Evolutionary conservation across 1,284 basidiomycete genomes (phyloP).

Genomic region (Irpex rosettiformis): DNA sequence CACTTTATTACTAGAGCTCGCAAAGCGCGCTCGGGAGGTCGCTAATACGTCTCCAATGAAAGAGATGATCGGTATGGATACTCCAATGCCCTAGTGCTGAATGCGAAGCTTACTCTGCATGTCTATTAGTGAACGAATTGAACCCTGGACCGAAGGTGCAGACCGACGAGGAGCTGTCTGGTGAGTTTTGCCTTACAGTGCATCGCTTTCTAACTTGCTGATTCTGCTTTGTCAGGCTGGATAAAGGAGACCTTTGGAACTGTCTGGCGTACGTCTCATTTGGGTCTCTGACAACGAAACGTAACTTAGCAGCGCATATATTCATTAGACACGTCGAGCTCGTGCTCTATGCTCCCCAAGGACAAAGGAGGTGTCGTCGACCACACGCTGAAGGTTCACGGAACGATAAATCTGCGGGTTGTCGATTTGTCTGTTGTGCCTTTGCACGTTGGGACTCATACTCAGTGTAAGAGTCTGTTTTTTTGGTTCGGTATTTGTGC

Average conservation of each 20-base stretch:
- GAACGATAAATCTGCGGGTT: constrained; percentile 35
- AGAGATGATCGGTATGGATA: constrained; percentile 13
- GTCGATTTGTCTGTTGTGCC: constrained; percentile 32
- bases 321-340: constrained; percentile 25
- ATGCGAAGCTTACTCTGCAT: too few relatives aligned
- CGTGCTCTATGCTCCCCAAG: constrained; percentile 30
- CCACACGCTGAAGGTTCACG: constrained; percentile 30
- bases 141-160: constrained; percentile 34
- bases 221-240: constrained; percentile 19
- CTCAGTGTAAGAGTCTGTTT: constrained; percentile 22
- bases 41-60: constrained; percentile 12
- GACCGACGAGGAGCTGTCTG: constrained; percentile 19
- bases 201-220: too few relatives aligned
- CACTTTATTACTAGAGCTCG: constrained; percentile 11
- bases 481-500: constrained; percentile 3
- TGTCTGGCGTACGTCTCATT: constrained; percentile 25
- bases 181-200: constrained; percentile 13
- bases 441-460: constrained; percentile 27
- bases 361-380: constrained; percentile 28
- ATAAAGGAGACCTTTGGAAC: constrained; percentile 24
- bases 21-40: constrained; percentile 11
- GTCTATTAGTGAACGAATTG: constrained; percentile 32
- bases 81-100: too few relatives aligned
- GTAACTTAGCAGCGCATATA: background rate
- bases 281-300: background rate